Conservation (phyloP, 805 yeast species). For the Kurtzmaniella cleridarum region DNA sequence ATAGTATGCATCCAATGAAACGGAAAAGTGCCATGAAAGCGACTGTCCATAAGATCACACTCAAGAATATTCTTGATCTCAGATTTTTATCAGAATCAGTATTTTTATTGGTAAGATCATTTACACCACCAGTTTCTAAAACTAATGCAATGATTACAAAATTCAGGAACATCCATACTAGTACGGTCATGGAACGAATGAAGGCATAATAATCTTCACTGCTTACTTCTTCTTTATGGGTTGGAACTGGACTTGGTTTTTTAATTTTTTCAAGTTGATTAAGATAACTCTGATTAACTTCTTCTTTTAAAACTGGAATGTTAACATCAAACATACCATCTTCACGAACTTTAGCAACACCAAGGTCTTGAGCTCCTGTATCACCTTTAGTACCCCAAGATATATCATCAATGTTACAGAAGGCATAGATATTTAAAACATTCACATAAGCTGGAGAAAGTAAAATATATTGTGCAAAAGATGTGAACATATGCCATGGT, state of each 20-base stretch:
- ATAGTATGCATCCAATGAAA: slow-evolving; percentile 47
- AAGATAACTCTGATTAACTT: slow-evolving; percentile 48
- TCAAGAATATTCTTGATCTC: slow-evolving; percentile 38
- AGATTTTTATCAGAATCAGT: slow-evolving; percentile 23
- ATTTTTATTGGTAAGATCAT: slow-evolving; percentile 26
- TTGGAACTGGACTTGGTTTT: slow-evolving; percentile 32
- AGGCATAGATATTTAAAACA: slow-evolving; percentile 60
- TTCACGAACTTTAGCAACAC: slow-evolving; percentile 47
- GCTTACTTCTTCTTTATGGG: slow-evolving; percentile 19
- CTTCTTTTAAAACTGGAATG: slow-evolving; percentile 43
- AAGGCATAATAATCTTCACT: slow-evolving; percentile 44
- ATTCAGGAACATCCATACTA: slow-evolving; percentile 42
- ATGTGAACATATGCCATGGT: slow-evolving; percentile 62
- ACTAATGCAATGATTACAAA: slow-evolving; percentile 38
- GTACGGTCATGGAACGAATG: slow-evolving; percentile 41
- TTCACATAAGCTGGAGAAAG: slow-evolving; percentile 50
- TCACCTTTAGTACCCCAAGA: slow-evolving; percentile 77
- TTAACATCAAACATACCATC: slow-evolving; percentile 56
- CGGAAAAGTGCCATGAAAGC: slow-evolving; percentile 57
- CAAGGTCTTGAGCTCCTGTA: slow-evolving; percentile 52
- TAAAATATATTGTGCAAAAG: slow-evolving; percentile 47
- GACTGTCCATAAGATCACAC: slow-evolving; percentile 56
- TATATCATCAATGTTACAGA: slow-evolving; percentile 66
- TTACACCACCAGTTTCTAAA: slow-evolving; percentile 39
- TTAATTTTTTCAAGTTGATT: slow-evolving; percentile 50